Base-by-base conservation (phyloP, 768 basidiomycete species). In the Boletus insuetus region DNA sequence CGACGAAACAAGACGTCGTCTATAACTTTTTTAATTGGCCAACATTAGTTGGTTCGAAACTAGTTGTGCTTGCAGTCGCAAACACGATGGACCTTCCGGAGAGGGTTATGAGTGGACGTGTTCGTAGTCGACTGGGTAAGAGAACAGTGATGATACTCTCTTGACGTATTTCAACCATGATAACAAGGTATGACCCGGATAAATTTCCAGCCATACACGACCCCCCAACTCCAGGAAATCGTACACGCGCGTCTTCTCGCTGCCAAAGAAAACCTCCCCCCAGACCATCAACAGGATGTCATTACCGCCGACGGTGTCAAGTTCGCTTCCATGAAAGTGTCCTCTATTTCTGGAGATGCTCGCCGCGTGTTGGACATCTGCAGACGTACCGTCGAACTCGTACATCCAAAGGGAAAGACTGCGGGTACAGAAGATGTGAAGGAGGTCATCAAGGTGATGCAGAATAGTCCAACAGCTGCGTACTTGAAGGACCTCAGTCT, bases 21-120 rank as follows among this genome's bases (percentile, higher is more conserved):
- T 99, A 99, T 74, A 98, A 98, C 66, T 98, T 99, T 74, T 98
- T 98, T 80, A 98, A 99, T 69, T 99, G 97, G 96, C 97, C 97
- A 2, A 96, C 94, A 4, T 77, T 97, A 48, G 79, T 82, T 0
- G 86, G 85, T 19, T 94, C 93, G 54, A 91, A 90, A 69, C 81
- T 99, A 6, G 86, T 98, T 49, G 97, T 99, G 2, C 82, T 99
- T 48, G 96, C 97, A 0, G 94, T 99, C 1, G 97, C 97, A 8
- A 99, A 98, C 68, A 94, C 96, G 31, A 96, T 97, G 91, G 96
- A 98, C 66, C 79, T 98, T 51, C 97, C 97, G 0, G 96, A 98
- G 71, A 80, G 96, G 43, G 90, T 89, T 12, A 89, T 99, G 84
- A 87, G 81, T 3, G 94, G 94, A 0, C 86, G 96, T 53, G 95